Conservation (phyloP, 768 basidiomycete genomes). For the Boletellus emodensis region DNA sequence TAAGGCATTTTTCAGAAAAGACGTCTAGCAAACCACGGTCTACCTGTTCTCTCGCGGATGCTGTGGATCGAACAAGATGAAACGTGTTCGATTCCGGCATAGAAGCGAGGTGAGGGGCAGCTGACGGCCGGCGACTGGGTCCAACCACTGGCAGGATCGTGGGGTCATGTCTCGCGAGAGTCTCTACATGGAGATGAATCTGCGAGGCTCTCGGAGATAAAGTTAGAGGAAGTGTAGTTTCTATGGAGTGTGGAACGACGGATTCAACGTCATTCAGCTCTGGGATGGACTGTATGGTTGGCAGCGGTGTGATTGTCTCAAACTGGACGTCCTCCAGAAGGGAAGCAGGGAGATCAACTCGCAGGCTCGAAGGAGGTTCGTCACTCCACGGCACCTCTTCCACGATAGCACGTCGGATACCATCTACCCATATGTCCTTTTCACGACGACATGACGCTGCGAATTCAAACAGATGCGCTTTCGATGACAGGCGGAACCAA, state of each 20-base stretch:
- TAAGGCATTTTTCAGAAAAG: conserved; percentile 67
- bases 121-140: conserved; percentile 57
- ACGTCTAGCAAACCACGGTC: conserved; percentile 81
- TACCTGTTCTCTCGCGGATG: conserved; percentile 61
- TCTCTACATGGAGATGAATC: conserved; percentile 21
- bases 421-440: conserved; percentile 81
- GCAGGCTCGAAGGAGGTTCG: conserved; percentile 64
- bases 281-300: conserved; percentile 57
- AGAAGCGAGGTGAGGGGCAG: conserved; percentile 54
- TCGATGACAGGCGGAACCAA: conserved; percentile 69
- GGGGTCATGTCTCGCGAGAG: conserved; percentile 16
- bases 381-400: conserved; percentile 46
- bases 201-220: conserved; percentile 6
- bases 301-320: conserved; percentile 39
- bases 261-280: conserved; percentile 34
- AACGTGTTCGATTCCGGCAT: conserved; percentile 47
- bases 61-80: conserved; percentile 63
- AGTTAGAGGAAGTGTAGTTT: background rate
- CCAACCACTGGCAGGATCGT: conserved; percentile 11
- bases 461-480: conserved; percentile 76
- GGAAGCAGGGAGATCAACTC: conserved; percentile 38
- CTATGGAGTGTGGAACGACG: conserved; percentile 4
- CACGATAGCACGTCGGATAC: conserved; percentile 52
- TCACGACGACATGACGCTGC: conserved; percentile 82
- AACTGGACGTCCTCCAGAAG: conserved; percentile 36